These are phyloP conservation scores for Kluyveromyces aestuarii DNA, from an alignment of 805 yeast species.

Conservation along the genomic window DNA sequence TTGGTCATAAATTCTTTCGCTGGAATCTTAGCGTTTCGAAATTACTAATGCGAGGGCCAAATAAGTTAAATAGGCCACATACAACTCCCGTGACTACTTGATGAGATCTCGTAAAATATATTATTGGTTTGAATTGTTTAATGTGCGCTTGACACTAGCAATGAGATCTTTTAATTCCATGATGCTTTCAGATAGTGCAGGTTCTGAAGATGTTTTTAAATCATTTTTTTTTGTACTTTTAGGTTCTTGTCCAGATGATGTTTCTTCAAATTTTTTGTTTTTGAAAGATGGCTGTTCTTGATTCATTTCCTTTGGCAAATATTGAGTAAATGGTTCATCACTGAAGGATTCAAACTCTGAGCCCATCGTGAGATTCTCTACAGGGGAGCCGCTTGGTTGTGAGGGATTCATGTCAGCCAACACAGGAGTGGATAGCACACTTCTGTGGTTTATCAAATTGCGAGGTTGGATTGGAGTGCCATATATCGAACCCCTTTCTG, in stretches of 20 bases:
- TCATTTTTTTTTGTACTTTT: neutral
- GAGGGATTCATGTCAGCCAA: neutral
- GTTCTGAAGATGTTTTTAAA: neutral
- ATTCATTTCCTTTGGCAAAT: no score
- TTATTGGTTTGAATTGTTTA: slow-evolving; percentile 4
- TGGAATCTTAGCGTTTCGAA: no score
- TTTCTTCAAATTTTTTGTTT: no score
- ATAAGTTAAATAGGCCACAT: neutral
- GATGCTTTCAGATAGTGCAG: slow-evolving; percentile 5
- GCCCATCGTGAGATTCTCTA: neutral
- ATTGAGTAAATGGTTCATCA: neutral
- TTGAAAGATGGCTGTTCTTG: neutral
- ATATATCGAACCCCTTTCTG: neutral
- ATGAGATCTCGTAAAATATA: neutral
- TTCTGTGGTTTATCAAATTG: neutral
- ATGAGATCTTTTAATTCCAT: slow-evolving; percentile 19
- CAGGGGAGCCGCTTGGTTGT: neutral
- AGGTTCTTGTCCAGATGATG: neutral
- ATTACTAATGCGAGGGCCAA: no score
- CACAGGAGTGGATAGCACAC: neutral
- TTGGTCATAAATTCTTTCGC: no score
- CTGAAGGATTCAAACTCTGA: neutral
- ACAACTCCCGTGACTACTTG: neutral
- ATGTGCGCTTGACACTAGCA: slow-evolving; percentile 22
- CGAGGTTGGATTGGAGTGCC: slow-evolving; percentile 7